These are phyloP conservation scores for Talaromyces pinophilus DNA, from an alignment of 2,329 filamentous ascomycete species.

Conservation along the genomic window DNA sequence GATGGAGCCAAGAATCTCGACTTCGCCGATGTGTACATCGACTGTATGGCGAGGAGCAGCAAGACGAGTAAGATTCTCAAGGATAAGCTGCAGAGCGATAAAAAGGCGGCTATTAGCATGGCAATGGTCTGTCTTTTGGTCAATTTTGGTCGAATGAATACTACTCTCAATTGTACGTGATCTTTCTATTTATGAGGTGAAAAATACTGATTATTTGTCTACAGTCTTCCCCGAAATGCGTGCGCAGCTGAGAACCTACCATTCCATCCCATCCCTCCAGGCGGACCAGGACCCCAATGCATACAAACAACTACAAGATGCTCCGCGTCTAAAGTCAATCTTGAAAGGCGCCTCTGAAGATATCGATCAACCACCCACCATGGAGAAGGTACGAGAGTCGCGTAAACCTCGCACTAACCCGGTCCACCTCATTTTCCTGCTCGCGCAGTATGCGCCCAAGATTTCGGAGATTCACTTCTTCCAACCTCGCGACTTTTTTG, in stretches of 20 bases:
- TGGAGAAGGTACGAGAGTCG: constrained; percentile 75
- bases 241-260: constrained; percentile 94
- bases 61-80: constrained; percentile 98
- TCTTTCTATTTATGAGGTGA: neutral
- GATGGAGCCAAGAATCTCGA: constrained; percentile 71
- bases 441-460: constrained; percentile 85
- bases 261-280: constrained; percentile 94
- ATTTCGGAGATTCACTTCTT: constrained; percentile 93
- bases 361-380: constrained; percentile 75
- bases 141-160: constrained; percentile 98
- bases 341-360: constrained; percentile 96
- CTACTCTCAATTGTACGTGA: constrained; percentile 85
- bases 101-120: constrained; percentile 93
- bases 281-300: constrained; percentile 92
- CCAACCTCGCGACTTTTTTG: constrained; percentile 84
- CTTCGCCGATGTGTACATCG: constrained; percentile 96
- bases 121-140: constrained; percentile 98
- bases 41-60: constrained; percentile 97
- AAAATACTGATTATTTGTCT: constrained; percentile 12
- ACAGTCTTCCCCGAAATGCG: constrained; percentile 98
- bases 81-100: constrained; percentile 91
- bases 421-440: constrained; percentile 94
- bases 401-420: constrained; percentile 83
- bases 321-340: constrained; percentile 92
- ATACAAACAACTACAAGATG: constrained; percentile 97